Evolutionary conservation across 305 asterid genomes (phyloP), one percentile per base, ranked within the genome.

Genomic region (Fraxinus dipetala): DNA sequence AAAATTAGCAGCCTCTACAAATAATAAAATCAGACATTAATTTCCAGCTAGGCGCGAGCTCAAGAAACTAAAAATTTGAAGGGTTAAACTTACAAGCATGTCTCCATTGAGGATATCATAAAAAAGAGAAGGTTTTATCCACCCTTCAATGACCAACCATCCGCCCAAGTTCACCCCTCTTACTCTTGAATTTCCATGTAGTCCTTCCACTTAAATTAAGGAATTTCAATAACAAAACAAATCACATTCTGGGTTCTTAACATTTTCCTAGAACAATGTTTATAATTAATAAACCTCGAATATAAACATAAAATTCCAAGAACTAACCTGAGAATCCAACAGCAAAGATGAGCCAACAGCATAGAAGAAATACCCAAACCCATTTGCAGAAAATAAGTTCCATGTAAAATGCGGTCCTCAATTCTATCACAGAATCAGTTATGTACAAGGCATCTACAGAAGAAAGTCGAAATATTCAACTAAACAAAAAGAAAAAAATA

Each of bases 81-180:
- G 51, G 13, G 20, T 69, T 59, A 11, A 83, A 75, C 93, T 88
- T 79, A 91, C 98, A 83, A 93, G 91, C 98, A 91, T 91, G 80
- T 93, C 95, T 30, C 90, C 89, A 85, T 92, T 93, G 40, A 92
- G 90, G 72, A 93, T 93, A 36, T 80, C 94, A 83, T 89, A 89
- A 84, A 90, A 93, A 10, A 93, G 92, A 80, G 98, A 90, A 84
- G 98, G 97, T 83, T 90, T 92, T 77, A 93, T 93, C 97, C 95
- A 93, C 9, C 96, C 95, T 81, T 93, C 97, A 73, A 93, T 85
- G 28, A 93, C 94, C 85, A 93, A 84, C 98, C 98, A 92, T 78
- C 98, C 97, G 80, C 98, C 98, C 80, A 93, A 90, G 77, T 92
- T 93, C 88, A 93, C 98, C 79, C 93, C 98, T 87, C 93, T 87